Evolutionary conservation across 768 basidiomycete genomes (phyloP).

Genomic region (Mycena filopes): DNA sequence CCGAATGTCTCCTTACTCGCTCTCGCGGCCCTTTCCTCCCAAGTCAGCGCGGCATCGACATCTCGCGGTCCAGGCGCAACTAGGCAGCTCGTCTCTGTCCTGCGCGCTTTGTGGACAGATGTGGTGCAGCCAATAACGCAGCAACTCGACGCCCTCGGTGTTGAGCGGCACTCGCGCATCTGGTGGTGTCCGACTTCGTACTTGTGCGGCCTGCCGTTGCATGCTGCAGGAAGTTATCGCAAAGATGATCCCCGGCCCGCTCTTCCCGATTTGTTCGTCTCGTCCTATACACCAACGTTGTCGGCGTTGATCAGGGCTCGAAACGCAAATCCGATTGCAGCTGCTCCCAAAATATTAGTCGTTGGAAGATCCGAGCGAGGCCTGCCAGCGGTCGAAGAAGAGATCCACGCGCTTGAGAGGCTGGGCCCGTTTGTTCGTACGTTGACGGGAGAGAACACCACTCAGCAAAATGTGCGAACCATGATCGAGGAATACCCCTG

Average conservation of each 20-base stretch:
- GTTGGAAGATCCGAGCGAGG: constrained; percentile 11
- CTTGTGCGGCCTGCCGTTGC: constrained; percentile 41
- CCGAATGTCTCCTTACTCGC: background rate
- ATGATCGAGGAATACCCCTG: constrained; percentile 32
- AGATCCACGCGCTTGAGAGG: constrained; percentile 1
- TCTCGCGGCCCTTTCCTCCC: background rate
- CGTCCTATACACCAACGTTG: constrained; percentile 44
- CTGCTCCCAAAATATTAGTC: constrained; percentile 1
- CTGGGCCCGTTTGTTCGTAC: background rate
- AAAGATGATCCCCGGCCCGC: background rate
- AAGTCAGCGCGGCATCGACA: background rate
- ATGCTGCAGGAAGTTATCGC: constrained; percentile 38
- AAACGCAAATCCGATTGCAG: background rate
- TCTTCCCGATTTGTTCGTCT: constrained; percentile 41
- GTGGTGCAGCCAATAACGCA: constrained; percentile 39
- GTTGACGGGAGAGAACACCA: constrained; percentile 31
- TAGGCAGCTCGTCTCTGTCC: background rate
- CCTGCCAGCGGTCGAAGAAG: constrained; percentile 19
- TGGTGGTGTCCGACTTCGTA: constrained; percentile 42
- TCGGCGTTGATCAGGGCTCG: constrained; percentile 41
- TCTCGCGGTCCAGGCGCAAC: background rate
- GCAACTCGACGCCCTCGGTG: constrained; percentile 15
- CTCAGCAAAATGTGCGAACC: constrained; percentile 15
- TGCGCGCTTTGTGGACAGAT: constrained; percentile 39
- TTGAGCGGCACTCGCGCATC: constrained; percentile 3